Evolutionary conservation across 768 basidiomycete genomes (phyloP), one percentile per base, ranked within the genome.

Genomic region (Serendipita indica): DNA sequence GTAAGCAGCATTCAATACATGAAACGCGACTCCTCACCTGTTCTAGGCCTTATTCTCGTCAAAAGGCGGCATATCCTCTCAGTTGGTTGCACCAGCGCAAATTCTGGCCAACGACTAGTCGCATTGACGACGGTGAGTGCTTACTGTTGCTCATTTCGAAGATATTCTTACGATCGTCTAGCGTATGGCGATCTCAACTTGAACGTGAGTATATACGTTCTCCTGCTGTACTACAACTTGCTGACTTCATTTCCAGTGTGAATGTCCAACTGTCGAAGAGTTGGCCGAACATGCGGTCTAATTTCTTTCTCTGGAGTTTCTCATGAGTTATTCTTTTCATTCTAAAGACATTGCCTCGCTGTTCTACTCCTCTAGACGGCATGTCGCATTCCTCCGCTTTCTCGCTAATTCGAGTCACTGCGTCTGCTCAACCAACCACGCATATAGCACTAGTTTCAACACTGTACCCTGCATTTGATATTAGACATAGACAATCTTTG

Each of bases 121-220:
- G 94, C 46, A 79, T 99, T 57, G 93, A 97, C 66, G 94, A 97
- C 74, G 86, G 90, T 92, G 68, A 67, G 83, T 71, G 41, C 6
- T 10, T 45, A 62, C 18, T 13, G 33, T 33, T 49, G 13, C 3
- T 41, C 35, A 27, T 39, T n/a, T 10, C 49, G 2, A 14, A 14
- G 60, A 61, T 65, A 64, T 57, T 33, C 33, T n/a, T 12, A 56
- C 33, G 16, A 28, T 25, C 52, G 62, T 41, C 3, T 61, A 93
- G 90, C 90, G 7, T 93, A 87, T 66, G 94, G 94, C 41, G 94
- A 99, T 70, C 72, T 89, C 60, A 91, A 97, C 69, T 77, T 98
- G 28, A 77, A 89, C 67, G 86, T 86, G 67, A 77, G 86, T 79
- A 12, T 45, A 22, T 7, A 16, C 20, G 33, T 56, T 63, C 45